These are phyloP conservation scores for Gracilaria gracilis DNA, from an alignment of 23 red algal species.

Conservation along the genomic window DNA sequence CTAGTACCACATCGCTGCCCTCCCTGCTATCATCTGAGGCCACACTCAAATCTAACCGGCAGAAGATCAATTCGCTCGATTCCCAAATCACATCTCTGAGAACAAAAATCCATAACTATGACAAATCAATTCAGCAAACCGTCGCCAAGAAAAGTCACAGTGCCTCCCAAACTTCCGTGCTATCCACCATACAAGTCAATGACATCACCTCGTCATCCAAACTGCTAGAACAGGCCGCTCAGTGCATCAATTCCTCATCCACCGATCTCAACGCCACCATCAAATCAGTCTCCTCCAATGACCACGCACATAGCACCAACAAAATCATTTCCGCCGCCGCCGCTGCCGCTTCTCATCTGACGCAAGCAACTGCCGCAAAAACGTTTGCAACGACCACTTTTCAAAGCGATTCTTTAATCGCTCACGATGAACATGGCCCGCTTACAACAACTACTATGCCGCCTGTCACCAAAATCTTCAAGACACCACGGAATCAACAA, in stretches of 20 bases:
- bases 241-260: conserved; percentile 1
- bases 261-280: background rate
- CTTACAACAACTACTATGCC: background rate
- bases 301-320: background rate
- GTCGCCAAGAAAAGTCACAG: background rate
- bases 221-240: background rate
- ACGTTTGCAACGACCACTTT: background rate
- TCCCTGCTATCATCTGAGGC: background rate
- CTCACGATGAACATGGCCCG: conserved; percentile 5
- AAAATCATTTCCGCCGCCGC: conserved; percentile 3
- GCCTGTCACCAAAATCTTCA: background rate
- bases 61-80: background rate
- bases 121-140: background rate
- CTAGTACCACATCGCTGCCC: background rate
- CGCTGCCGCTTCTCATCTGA: background rate
- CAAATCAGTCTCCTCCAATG: background rate
- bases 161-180: background rate
- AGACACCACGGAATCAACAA: background rate
- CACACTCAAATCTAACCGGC: background rate
- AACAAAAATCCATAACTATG: background rate
- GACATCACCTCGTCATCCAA: background rate
- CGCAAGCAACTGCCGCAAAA: background rate
- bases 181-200: background rate
- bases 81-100: background rate
- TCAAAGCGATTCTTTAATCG: background rate